Conservation (phyloP, 495 filamentous ascomycete species). For the Aspergillus kassunensis region DNA sequence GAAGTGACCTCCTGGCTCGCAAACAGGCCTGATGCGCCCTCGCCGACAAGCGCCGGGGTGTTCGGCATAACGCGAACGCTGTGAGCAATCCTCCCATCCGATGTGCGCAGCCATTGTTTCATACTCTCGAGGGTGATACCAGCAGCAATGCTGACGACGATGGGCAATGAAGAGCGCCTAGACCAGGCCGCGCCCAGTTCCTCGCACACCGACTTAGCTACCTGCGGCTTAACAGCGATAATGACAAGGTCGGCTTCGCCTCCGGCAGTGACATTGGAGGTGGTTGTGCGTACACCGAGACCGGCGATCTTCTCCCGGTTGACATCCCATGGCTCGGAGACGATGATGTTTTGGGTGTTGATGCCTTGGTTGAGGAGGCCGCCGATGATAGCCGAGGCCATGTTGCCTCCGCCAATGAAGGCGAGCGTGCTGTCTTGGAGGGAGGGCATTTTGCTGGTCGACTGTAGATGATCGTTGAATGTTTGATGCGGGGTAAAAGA, state of each 20-base stretch:
- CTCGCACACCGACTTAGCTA: constrained; percentile 86
- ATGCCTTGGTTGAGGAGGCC: constrained; percentile 35
- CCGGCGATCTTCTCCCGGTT: constrained; percentile 82
- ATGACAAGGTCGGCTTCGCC: constrained; percentile 88
- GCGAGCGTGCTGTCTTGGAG: constrained; percentile 38
- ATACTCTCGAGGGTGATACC: constrained; percentile 38
- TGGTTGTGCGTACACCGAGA: constrained; percentile 75
- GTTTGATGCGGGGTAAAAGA: background rate
- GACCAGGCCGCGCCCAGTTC: constrained; percentile 83
- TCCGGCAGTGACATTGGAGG: constrained; percentile 85
- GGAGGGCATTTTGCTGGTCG: constrained; percentile 25
- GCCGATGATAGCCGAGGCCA: constrained; percentile 43
- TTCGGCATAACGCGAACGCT: constrained; percentile 43
- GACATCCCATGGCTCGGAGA: constrained; percentile 81
- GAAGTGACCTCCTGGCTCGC: constrained; percentile 28
- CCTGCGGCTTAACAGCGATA: constrained; percentile 67
- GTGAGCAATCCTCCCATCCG: constrained; percentile 24
- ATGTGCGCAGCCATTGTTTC: constrained; percentile 28
- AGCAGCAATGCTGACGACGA: constrained; percentile 41
- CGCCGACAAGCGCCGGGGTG: constrained; percentile 36
- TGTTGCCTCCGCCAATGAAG: constrained; percentile 45
- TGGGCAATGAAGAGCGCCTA: constrained; percentile 58
- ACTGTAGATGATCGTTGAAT: background rate
- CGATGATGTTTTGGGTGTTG: constrained; percentile 44
- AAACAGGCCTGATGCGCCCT: constrained; percentile 35